Percentiles rank a stretch among this genome's conserved stretches.
Evolutionary conservation across 2,329 filamentous ascomycete genomes (phyloP).

Genomic region (Neodidymelliopsis sp.): DNA sequence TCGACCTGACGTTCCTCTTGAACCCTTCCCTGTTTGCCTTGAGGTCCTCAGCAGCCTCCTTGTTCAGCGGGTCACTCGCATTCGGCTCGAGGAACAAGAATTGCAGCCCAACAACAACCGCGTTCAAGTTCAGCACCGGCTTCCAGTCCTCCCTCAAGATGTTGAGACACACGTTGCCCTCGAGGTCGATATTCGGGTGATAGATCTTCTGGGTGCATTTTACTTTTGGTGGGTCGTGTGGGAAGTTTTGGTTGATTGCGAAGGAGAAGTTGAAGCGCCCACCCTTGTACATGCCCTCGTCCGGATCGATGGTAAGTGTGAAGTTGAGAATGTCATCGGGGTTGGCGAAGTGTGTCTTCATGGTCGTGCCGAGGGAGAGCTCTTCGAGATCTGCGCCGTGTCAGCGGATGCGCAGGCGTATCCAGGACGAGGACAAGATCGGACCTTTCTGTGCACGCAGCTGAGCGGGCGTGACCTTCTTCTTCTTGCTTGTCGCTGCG

Average conservation of each 20-base stretch:
- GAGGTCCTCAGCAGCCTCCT: slow-evolving; percentile 94
- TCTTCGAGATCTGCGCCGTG: slow-evolving; percentile 74
- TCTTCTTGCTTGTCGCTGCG: slow-evolving; percentile 83
- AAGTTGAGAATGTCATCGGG: slow-evolving; percentile 89
- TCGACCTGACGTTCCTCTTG: slow-evolving; percentile 84
- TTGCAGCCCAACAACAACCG: slow-evolving; percentile 93
- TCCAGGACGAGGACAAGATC: neutral
- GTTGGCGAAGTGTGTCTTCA: slow-evolving; percentile 82
- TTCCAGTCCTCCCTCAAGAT: slow-evolving; percentile 99
- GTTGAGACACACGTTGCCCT: slow-evolving; percentile 97
- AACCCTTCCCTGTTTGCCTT: slow-evolving; percentile 85
- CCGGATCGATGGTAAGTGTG: slow-evolving; percentile 79
- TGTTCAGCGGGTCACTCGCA: slow-evolving; percentile 95
- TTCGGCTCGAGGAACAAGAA: slow-evolving; percentile 98
- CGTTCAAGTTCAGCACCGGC: slow-evolving; percentile 94
- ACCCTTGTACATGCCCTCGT: slow-evolving; percentile 88
- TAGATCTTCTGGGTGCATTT: slow-evolving; percentile 98
- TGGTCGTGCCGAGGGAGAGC: slow-evolving; percentile 78
- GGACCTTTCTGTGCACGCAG: slow-evolving; percentile 93
- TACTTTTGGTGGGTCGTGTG: slow-evolving; percentile 96
- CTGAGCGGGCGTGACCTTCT: slow-evolving; percentile 97
- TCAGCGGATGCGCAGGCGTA: slow-evolving; percentile 17
- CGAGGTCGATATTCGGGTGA: slow-evolving; percentile 97
- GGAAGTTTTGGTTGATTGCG: slow-evolving; percentile 91
- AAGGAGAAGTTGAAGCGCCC: slow-evolving; percentile 91